Conservation (phyloP, 2,329 filamentous ascomycete genomes). For the Lasiodiplodia theobromae region DNA sequence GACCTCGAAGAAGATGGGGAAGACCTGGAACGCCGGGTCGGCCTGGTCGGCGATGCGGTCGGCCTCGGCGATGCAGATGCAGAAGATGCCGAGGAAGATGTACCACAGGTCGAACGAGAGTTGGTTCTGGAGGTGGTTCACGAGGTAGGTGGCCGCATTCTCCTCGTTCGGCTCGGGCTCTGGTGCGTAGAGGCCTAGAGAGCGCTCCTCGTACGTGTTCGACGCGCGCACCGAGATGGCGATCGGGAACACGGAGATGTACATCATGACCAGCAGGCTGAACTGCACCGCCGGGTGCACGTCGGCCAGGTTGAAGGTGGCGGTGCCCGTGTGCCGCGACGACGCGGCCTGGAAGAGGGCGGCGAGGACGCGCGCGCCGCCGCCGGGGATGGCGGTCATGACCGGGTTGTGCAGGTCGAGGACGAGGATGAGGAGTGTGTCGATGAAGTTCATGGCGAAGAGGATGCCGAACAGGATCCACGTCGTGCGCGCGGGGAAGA, state of each 20-base stretch:
- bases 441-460: constrained; percentile 60
- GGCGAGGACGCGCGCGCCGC: constrained; percentile 56
- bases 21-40: constrained; percentile 48
- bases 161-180: constrained; percentile 39
- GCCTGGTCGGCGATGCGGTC: constrained; percentile 41
- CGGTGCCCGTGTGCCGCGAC: constrained; percentile 56
- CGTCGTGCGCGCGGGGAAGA: constrained; percentile 65
- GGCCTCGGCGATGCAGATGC: constrained; percentile 54
- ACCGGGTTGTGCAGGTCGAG: constrained; percentile 57
- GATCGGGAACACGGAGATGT: constrained; percentile 66
- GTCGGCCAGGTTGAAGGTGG: constrained; percentile 51
- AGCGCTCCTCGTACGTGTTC: constrained; percentile 65
- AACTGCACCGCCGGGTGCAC: constrained; percentile 64
- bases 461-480: constrained; percentile 63
- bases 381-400: constrained; percentile 53
- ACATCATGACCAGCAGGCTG: constrained; percentile 69
- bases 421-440: constrained; percentile 40
- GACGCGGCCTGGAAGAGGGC: constrained; percentile 65
- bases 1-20: constrained; percentile 56
- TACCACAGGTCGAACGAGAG: constrained; percentile 56
- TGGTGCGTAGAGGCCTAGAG: constrained; percentile 59
- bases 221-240: constrained; percentile 66
- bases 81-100: constrained; percentile 53
- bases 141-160: constrained; percentile 47
- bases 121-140: constrained; percentile 54